A percentile compares a stretch with the other conserved stretches of the same genome.
Conservation (phyloP, 345 rosid species). For the Bretschneidera sinensis region DNA sequence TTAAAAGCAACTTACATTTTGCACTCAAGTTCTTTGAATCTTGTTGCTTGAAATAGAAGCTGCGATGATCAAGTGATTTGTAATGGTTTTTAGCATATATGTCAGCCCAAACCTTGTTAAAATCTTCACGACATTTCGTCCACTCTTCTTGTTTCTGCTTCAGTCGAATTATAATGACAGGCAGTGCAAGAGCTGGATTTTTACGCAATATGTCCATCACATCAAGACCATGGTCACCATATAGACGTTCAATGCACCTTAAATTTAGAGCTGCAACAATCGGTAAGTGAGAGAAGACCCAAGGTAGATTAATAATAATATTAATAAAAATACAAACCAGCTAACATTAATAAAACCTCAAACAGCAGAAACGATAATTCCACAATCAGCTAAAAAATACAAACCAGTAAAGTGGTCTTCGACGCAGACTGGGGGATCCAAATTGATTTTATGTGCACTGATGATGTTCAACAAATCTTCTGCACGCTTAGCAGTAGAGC, state of each 20-base stretch:
- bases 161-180: conserved; percentile 74
- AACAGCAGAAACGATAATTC: conserved; percentile 12
- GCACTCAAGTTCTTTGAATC: conserved; percentile 94
- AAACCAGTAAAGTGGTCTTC: conserved; percentile 80
- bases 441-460: conserved; percentile 53
- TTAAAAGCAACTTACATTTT: conserved; percentile 56
- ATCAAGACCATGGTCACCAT: conserved; percentile 99
- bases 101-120: conserved; percentile 96
- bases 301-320: conserved; percentile 2
- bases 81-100: conserved; percentile 88
- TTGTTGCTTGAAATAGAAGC: conserved; percentile 98
- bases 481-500: conserved; percentile 71
- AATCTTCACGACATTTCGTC: conserved; percentile 86
- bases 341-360: conserved; percentile 5
- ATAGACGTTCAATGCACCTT: conserved; percentile 91
- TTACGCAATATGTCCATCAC: conserved; percentile 82
- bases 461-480: conserved; percentile 71
- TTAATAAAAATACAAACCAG: too few species aligned
- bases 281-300: conserved; percentile 1
- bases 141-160: conserved; percentile 98
- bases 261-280: conserved; percentile 60
- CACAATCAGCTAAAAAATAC: conserved; percentile 24
- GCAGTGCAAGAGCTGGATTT: conserved; percentile 75
- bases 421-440: conserved; percentile 45
- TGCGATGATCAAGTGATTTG: conserved; percentile 97